Conservation (phyloP, 495 filamentous ascomycete genomes). For the Podospora sp. region DNA sequence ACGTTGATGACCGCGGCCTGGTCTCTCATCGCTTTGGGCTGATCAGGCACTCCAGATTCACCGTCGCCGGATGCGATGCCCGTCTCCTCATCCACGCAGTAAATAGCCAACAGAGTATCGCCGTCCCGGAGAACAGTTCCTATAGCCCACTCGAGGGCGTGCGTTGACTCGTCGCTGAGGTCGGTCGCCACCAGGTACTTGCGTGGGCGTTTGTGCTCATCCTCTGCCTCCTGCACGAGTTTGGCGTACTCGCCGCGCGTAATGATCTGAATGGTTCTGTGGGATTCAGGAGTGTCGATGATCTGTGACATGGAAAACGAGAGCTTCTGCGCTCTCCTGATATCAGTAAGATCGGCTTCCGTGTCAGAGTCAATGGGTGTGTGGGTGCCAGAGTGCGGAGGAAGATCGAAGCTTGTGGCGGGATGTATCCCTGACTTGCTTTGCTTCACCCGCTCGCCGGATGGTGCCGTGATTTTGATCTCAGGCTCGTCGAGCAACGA, state of each 20-base stretch:
- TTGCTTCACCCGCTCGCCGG: slow-evolving; percentile 55
- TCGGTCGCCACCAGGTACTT: slow-evolving; percentile 94
- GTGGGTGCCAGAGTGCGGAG: slow-evolving; percentile 63
- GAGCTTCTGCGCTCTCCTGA: slow-evolving; percentile 82
- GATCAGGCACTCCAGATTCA: slow-evolving; percentile 41
- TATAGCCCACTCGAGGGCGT: slow-evolving; percentile 96
- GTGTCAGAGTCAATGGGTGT: slow-evolving; percentile 86
- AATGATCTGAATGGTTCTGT: slow-evolving; percentile 84
- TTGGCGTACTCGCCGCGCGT: slow-evolving; percentile 80
- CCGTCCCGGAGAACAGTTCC: slow-evolving; percentile 94
- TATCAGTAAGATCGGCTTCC: slow-evolving; percentile 80
- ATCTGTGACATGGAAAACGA: slow-evolving; percentile 78
- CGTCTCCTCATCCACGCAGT: slow-evolving; percentile 84
- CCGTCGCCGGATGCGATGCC: slow-evolving; percentile 49
- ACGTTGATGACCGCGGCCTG: slow-evolving; percentile 59
- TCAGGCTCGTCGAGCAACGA: slow-evolving; percentile 65
- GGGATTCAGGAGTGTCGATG: slow-evolving; percentile 69
- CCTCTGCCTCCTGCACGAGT: slow-evolving; percentile 72
- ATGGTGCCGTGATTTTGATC: slow-evolving; percentile 65
- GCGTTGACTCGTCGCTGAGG: slow-evolving; percentile 87
- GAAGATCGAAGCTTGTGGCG: slow-evolving; percentile 73
- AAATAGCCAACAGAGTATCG: slow-evolving; percentile 89
- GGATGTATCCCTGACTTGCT: slow-evolving; percentile 75
- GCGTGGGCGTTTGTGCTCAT: slow-evolving; percentile 73
- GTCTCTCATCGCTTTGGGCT: slow-evolving; percentile 69